Conservation (phyloP, 495 filamentous ascomycete species). For the Opeltia flavorubescens region DNA sequence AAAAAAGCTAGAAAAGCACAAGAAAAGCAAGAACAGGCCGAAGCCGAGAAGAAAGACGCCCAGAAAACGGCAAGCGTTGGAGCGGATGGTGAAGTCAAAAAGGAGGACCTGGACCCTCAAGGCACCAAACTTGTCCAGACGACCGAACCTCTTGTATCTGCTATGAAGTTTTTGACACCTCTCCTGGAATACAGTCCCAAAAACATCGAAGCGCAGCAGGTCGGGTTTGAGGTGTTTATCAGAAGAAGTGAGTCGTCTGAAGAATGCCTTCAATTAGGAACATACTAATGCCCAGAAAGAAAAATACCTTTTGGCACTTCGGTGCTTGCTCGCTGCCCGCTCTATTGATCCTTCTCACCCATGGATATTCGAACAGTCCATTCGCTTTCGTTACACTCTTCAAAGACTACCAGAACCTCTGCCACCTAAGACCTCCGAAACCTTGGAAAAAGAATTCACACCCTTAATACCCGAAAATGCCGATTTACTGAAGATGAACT, state of each 20-base stretch:
- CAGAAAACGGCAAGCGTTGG: slow-evolving; percentile 30
- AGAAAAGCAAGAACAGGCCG: slow-evolving; percentile 67
- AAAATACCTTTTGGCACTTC: slow-evolving; percentile 73
- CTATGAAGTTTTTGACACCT: slow-evolving; percentile 71
- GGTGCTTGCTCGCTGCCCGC: slow-evolving; percentile 62
- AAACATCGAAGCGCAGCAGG: slow-evolving; percentile 66
- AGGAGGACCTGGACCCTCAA: slow-evolving; percentile 79
- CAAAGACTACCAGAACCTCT: slow-evolving; percentile 39
- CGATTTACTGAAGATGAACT: slow-evolving; percentile 52
- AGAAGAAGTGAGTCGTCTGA: slow-evolving; percentile 47
- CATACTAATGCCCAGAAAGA: slow-evolving; percentile 28
- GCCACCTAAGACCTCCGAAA: slow-evolving; percentile 44
- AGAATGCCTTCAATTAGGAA: not conserved
- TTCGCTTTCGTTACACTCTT: slow-evolving; percentile 53
- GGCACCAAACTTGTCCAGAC: slow-evolving; percentile 67
- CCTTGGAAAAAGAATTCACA: slow-evolving; percentile 50
- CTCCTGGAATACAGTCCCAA: slow-evolving; percentile 71
- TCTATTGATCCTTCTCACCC: slow-evolving; percentile 56
- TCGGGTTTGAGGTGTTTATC: slow-evolving; percentile 81
- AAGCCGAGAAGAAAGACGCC: slow-evolving; percentile 63
- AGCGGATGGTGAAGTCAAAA: slow-evolving; percentile 42
- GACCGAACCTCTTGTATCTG: slow-evolving; percentile 67
- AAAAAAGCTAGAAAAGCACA: slow-evolving; percentile 94
- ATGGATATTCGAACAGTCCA: slow-evolving; percentile 60
- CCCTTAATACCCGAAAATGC: slow-evolving; percentile 38